These are phyloP conservation scores for Neurospora tetraspora DNA, from an alignment of 495 filamentous ascomycete genomes.

Conservation along the genomic window DNA sequence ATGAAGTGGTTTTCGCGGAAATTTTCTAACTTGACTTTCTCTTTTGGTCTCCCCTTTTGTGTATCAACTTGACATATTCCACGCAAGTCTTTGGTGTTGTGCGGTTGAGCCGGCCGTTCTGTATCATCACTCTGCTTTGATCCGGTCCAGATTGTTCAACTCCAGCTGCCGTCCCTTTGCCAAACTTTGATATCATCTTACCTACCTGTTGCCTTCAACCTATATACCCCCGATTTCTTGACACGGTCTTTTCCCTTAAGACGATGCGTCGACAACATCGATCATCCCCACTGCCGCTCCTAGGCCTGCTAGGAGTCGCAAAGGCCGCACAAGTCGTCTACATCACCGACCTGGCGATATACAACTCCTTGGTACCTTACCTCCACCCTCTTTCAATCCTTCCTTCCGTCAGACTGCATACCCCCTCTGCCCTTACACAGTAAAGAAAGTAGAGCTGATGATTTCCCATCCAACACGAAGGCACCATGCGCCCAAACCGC, in stretches of 20 bases:
- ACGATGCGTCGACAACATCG: conserved; percentile 9
- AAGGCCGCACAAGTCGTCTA: conserved; percentile 20
- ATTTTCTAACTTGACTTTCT: not conserved
- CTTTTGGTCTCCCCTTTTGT: not conserved
- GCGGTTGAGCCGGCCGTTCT: not conserved
- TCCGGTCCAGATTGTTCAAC: not conserved
- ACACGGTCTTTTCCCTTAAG: not conserved
- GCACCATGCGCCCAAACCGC: conserved; percentile 38
- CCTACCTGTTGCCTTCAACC: not conserved
- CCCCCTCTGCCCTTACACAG: too few species aligned
- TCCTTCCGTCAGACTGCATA: not conserved
- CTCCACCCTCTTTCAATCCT: not conserved
- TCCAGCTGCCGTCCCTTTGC: not conserved
- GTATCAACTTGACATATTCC: not conserved
- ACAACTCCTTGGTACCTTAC: conserved; percentile 28
- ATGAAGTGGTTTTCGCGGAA: not conserved
- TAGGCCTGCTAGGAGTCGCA: conserved; percentile 5
- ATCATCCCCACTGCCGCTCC: conserved; percentile 1
- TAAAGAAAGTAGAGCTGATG: not conserved
- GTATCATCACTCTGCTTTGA: not conserved
- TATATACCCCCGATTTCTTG: accelerated
- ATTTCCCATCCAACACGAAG: conserved; percentile 15
- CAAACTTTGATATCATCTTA: not conserved
- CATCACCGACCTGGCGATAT: conserved; percentile 35
- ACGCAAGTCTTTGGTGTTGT: not conserved